Percentiles rank a stretch among this genome's conserved stretches.
These are phyloP conservation scores for Aspergillus saccharolyticus DNA, from an alignment of 495 filamentous ascomycete genomes.

Conservation along the genomic window DNA sequence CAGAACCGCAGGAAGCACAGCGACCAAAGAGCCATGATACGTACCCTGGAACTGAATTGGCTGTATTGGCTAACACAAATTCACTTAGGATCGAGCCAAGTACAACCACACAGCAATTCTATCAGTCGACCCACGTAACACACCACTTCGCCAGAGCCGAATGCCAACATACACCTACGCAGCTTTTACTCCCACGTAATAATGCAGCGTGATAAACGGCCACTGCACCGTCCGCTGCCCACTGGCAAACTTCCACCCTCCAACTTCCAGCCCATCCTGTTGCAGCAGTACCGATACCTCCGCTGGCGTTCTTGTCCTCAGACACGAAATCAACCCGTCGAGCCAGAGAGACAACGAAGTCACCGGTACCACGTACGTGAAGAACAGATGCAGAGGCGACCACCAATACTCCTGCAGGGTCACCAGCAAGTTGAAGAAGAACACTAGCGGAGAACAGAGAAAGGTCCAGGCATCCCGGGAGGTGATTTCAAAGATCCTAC, in stretches of 20 bases:
- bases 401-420: constrained; percentile 60
- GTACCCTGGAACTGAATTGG: no score
- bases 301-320: constrained; percentile 58
- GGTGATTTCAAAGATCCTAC: constrained; percentile 69
- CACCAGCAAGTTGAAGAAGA: constrained; percentile 47
- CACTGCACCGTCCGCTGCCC: constrained; percentile 36
- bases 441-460: constrained; percentile 50
- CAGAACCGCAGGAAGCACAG: no score
- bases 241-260: constrained; percentile 50
- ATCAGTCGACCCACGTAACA: no score
- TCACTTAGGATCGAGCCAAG: no score
- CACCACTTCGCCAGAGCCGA: no score
- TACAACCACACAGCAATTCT: no score
- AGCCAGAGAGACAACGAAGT: constrained; percentile 60
- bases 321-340: constrained; percentile 60
- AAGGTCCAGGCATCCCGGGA: constrained; percentile 50
- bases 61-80: no score
- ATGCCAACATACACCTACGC: no score
- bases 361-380: constrained; percentile 59
- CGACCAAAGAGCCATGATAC: no score
- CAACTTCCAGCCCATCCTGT: constrained; percentile 39
- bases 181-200: constrained; percentile 5
- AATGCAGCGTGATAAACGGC: constrained; percentile 25
- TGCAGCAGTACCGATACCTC: constrained; percentile 57
- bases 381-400: constrained; percentile 53